Percentiles rank a stretch among this genome's conserved stretches.
Evolutionary conservation across 164 flowering plant species (phyloP).

Genomic region (Aristolochia californica): DNA sequence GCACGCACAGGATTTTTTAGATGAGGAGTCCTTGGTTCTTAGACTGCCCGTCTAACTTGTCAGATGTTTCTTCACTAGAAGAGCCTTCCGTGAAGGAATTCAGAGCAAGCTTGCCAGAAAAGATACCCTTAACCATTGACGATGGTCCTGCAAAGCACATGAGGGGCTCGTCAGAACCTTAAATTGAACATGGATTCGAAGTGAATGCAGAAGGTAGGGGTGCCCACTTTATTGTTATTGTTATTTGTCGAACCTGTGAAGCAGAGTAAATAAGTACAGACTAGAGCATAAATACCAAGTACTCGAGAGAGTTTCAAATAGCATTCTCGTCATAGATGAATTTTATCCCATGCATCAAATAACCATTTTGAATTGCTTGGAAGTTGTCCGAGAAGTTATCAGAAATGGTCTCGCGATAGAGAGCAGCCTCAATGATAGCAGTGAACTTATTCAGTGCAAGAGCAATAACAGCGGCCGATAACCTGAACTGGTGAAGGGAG

Average conservation of each 20-base stretch:
- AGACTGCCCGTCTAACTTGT: constrained; percentile 15
- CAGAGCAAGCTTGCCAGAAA: constrained; percentile 74
- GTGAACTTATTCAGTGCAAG: constrained; percentile 80
- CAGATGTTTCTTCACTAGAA: constrained; percentile 15
- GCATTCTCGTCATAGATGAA: no score
- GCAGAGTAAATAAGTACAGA: constrained; percentile 5
- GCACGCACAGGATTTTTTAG: constrained; percentile 8
- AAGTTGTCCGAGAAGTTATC: constrained; percentile 85
- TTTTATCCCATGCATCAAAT: no score
- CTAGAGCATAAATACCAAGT: no score
- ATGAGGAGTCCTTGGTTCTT: constrained; percentile 9
- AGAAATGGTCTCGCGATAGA: constrained; percentile 68
- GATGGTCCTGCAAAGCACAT: constrained; percentile 58
- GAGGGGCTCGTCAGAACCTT: no score
- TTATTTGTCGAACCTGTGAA: constrained; percentile 89
- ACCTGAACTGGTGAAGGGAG: constrained; percentile 75
- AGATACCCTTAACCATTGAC: constrained; percentile 87
- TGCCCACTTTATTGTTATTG: constrained; percentile 74
- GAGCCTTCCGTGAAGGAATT: constrained; percentile 48
- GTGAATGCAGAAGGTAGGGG: not conserved
- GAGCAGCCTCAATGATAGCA: constrained; percentile 61
- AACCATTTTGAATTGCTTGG: no score
- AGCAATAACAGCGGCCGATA: constrained; percentile 75
- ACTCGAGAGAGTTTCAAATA: no score
- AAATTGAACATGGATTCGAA: not conserved